These are phyloP conservation scores for Hypericum androsaemum DNA, from an alignment of 345 rosid genomes.

Conservation along the genomic window DNA sequence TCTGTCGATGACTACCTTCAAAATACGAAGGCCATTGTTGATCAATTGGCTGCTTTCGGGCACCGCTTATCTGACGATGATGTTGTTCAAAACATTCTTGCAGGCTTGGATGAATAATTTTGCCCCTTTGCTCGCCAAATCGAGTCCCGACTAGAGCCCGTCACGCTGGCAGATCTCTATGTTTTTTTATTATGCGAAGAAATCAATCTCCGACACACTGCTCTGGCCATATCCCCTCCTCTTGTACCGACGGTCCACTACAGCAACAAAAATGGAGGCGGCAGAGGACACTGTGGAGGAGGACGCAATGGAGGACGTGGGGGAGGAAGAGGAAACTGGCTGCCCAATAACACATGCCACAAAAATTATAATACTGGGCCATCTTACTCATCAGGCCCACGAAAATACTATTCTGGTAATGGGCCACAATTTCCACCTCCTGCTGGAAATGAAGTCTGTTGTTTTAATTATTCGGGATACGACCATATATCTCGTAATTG, in stretches of 20 bases:
- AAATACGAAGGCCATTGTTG: neutral
- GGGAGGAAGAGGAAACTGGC: too few relatives aligned
- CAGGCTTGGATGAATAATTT: neutral
- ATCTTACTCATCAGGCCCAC: too few relatives aligned
- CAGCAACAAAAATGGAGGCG: neutral
- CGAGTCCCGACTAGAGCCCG: neutral
- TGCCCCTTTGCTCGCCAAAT: neutral
- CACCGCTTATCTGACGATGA: neutral
- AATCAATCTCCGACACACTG: neutral
- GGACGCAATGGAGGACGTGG: too few relatives aligned
- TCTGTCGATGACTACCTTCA: neutral
- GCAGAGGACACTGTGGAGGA: too few relatives aligned
- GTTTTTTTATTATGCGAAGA: neutral
- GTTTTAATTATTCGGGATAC: too few relatives aligned
- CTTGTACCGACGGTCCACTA: neutral
- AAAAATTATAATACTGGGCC: too few relatives aligned
- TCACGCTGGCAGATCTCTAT: neutral
- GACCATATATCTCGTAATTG: too few relatives aligned
- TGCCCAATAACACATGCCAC: too few relatives aligned
- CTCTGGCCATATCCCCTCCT: neutral
- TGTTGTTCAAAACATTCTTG: neutral
- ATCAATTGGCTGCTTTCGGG: neutral
- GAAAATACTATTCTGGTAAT: too few relatives aligned
- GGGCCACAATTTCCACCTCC: too few relatives aligned
- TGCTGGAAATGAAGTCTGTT: too few relatives aligned